Percentiles rank a stretch among this genome's conserved stretches.
Evolutionary conservation across 2,329 filamentous ascomycete genomes (phyloP).

Genomic region (Neurospora crassa): DNA sequence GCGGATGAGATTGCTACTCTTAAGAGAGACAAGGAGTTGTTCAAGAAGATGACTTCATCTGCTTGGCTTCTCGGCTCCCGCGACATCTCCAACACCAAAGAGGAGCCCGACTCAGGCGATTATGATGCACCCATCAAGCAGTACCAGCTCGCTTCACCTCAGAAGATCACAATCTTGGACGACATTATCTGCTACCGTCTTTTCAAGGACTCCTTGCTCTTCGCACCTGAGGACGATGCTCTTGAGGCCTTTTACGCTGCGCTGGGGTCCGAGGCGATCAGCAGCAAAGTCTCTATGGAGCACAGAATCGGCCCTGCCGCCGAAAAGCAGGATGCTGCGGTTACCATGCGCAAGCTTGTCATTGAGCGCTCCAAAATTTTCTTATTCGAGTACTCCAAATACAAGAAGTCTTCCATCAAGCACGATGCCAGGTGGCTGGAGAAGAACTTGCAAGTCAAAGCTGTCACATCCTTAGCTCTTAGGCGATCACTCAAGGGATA

Average conservation of each 20-base stretch:
- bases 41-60: slow-evolving; percentile 63
- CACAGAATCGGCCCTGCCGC: slow-evolving; percentile 59
- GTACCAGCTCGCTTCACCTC: slow-evolving; percentile 66
- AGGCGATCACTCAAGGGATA: slow-evolving; percentile 66
- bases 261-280: slow-evolving; percentile 70
- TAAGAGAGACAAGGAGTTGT: slow-evolving; percentile 70
- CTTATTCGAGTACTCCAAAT: slow-evolving; percentile 64
- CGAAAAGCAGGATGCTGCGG: slow-evolving; percentile 58
- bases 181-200: slow-evolving; percentile 83
- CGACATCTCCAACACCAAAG: slow-evolving; percentile 49
- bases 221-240: slow-evolving; percentile 79
- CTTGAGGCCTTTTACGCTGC: slow-evolving; percentile 78
- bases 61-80: slow-evolving; percentile 77
- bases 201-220: slow-evolving; percentile 77
- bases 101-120: slow-evolving; percentile 37
- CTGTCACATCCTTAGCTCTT: slow-evolving; percentile 69
- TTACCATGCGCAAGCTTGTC: slow-evolving; percentile 67
- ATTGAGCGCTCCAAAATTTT: slow-evolving; percentile 85
- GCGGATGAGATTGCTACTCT: slow-evolving; percentile 62
- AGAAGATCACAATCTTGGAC: slow-evolving; percentile 68
- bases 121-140: slow-evolving; percentile 60
- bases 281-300: slow-evolving; percentile 68
- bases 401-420: slow-evolving; percentile 66
- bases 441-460: slow-evolving; percentile 67
- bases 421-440: slow-evolving; percentile 89